Percentiles rank a stretch among this genome's conserved stretches.
phyloP scores from a whole-genome alignment of 768 basidiomycete genomes.

The Rhodotorula diobovata region DNA sequence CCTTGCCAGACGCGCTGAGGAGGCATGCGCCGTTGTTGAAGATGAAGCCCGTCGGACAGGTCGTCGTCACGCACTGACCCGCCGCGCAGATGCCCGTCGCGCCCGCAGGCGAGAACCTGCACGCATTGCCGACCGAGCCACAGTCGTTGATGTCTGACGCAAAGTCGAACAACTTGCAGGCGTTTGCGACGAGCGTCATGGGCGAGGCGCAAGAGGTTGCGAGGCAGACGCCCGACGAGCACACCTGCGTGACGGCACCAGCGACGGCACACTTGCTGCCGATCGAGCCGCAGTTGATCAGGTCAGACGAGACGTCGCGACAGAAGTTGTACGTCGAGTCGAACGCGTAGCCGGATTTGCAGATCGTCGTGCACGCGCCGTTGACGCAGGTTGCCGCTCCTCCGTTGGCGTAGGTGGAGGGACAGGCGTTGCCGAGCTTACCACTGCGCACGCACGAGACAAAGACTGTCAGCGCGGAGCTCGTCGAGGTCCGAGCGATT shows the following conservation, averaged over 20 bases:
- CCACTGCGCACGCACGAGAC: not conserved
- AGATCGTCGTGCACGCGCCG: conserved; percentile 3
- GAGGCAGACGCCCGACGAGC: conserved; percentile 12
- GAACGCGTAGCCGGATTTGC: conserved; percentile 5
- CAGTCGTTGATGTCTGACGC: conserved; percentile 19
- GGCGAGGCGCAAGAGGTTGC: conserved; percentile 23
- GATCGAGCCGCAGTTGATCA: conserved; percentile 5
- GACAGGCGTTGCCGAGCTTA: conserved; percentile 8
- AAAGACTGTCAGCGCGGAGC: not conserved
- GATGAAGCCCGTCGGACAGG: conserved; percentile 9
- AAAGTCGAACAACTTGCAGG: not conserved
- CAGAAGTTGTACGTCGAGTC: conserved; percentile 1
- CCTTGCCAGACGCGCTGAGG: conserved; percentile 5
- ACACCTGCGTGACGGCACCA: conserved; percentile 3
- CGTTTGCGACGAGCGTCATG: conserved; percentile 11
- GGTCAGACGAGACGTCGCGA: conserved; percentile 2
- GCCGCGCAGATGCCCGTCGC: not conserved
- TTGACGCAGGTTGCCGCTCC: conserved; percentile 6
- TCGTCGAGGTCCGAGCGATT: too few relatives aligned
- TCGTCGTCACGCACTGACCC: not conserved
- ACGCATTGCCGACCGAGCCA: not conserved
- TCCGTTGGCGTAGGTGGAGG: conserved; percentile 10
- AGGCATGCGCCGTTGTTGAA: conserved; percentile 6
- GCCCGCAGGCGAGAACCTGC: conserved; percentile 6
- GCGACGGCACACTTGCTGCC: conserved; percentile 2